Evolutionary conservation across 129 eudicot species (phyloP), one percentile per base, ranked within the genome.

Genomic region (Saussurea involucrata): DNA sequence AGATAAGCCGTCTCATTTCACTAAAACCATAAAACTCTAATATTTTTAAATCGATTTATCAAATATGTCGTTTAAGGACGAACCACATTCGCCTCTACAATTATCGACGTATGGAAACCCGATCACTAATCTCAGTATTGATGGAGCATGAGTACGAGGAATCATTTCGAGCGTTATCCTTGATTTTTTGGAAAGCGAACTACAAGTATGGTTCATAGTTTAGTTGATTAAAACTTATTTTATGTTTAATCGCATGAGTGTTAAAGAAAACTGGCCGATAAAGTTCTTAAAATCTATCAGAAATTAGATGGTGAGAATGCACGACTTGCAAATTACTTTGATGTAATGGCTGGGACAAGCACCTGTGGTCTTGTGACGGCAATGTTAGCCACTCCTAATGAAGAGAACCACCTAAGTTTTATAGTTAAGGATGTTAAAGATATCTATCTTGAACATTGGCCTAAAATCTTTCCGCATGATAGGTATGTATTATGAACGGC

Each of bases 331-430:
- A 89, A 85, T 77, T 85, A 88, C 37, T 88, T 88, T 28, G 92
- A 88, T 42, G 83, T 85, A 2, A 82, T 85, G 9, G 83, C 92
- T 0, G 89, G 92, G 24, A 88, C 92, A 11, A 88, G 89, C 66
- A 88, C 87, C 0, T 87, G 92, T 9, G 92, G 92, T 27, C 87
- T 88, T 33, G 83, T 88, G 15, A 80, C 89, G 8, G 89, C 89
- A 27, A 88, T 88, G 92, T 24, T 88, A 40, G 75, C 92, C 6
- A 34, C 85, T 2, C 92, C 92, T 0, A 74, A 88, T 40, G 72
- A 85, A 66, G 80, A 79, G 58, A 76, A 76, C 24, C 87, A 85
- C 1, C 92, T 87, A 3, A 64, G 82, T 0, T 82, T 61, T 75
- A 82, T 79, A n/a, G 92, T 86, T 13, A 82, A 82, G 42, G 92